A percentile compares a stretch with the other conserved stretches of the same genome.
Conservation (phyloP, 495 filamentous ascomycete species). For the Parathielavia hyrcaniae region DNA sequence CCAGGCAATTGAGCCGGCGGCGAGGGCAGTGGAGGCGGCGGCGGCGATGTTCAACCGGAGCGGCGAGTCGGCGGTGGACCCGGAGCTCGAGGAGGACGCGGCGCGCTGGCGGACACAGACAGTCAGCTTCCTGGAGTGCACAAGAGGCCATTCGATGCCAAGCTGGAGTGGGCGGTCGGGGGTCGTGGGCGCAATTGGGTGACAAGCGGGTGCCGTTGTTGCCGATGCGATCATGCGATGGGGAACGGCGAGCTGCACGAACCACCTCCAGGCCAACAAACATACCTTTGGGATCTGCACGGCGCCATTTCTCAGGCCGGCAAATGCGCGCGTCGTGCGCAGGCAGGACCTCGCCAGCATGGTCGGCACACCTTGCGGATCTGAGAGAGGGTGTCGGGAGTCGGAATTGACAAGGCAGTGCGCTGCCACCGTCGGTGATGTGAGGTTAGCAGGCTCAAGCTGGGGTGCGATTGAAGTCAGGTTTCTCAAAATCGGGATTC, state of each 20-base stretch:
- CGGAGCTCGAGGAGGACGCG: slow-evolving; percentile 53
- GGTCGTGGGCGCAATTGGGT: slow-evolving; percentile 18
- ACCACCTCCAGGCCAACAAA: neutral
- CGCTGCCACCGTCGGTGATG: slow-evolving; percentile 35
- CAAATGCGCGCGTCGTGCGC: slow-evolving; percentile 72
- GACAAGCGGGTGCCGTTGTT: slow-evolving; percentile 13
- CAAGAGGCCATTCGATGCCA: slow-evolving; percentile 3
- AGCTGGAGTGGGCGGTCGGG: slow-evolving; percentile 1
- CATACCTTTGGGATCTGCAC: slow-evolving; percentile 54
- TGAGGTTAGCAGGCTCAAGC: slow-evolving; percentile 25
- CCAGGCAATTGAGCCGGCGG: slow-evolving; percentile 84
- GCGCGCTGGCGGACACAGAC: slow-evolving; percentile 47
- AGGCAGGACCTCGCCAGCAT: slow-evolving; percentile 86
- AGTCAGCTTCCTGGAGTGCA: slow-evolving; percentile 21
- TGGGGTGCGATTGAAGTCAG: slow-evolving; percentile 31
- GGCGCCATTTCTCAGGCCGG: slow-evolving; percentile 59
- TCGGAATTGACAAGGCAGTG: slow-evolving; percentile 37
- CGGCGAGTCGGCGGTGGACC: slow-evolving; percentile 52
- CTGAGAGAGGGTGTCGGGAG: slow-evolving; percentile 33
- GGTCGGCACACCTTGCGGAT: slow-evolving; percentile 47
- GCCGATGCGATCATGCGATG: slow-evolving; percentile 19
- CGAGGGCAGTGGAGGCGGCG: slow-evolving; percentile 72
- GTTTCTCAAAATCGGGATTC: slow-evolving; percentile 38
- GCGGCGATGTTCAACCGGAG: slow-evolving; percentile 71
- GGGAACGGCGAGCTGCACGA: neutral